phyloP scores from a whole-genome alignment of 2,329 filamentous ascomycete species.

The Penicillium capsulatum region DNA sequence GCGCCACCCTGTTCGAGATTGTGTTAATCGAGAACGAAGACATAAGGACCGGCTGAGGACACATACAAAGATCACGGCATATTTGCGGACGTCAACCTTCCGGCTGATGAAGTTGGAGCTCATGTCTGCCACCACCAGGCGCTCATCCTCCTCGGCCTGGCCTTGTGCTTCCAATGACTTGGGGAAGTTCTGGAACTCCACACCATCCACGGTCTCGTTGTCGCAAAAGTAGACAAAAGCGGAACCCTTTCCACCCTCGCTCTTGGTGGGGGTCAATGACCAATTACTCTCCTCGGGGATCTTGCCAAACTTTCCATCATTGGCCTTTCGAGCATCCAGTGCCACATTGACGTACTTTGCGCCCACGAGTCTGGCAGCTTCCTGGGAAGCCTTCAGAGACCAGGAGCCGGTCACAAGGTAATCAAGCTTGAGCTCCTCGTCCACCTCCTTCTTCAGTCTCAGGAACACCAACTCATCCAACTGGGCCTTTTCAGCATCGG shows the following conservation, averaged over 20 bases:
- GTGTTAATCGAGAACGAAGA: slow-evolving; percentile 12
- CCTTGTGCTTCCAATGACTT: slow-evolving; percentile 55
- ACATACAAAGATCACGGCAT: slow-evolving; percentile 75
- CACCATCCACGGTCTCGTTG: slow-evolving; percentile 76
- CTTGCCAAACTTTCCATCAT: slow-evolving; percentile 77
- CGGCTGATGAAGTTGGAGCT: slow-evolving; percentile 87
- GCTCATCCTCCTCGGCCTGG: slow-evolving; percentile 57
- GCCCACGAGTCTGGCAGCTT: slow-evolving; percentile 73
- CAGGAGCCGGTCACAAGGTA: slow-evolving; percentile 89
- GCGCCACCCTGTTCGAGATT: slow-evolving; percentile 56
- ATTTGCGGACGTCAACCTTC: slow-evolving; percentile 71
- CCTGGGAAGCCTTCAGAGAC: slow-evolving; percentile 83
- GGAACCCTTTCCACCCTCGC: slow-evolving; percentile 48
- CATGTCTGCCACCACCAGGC: slow-evolving; percentile 87
- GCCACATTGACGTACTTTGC: slow-evolving; percentile 72
- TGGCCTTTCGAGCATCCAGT: slow-evolving; percentile 59
- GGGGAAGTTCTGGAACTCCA: slow-evolving; percentile 78
- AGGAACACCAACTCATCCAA: slow-evolving; percentile 56
- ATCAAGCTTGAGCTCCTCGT: slow-evolving; percentile 72
- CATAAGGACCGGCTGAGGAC: neutral
- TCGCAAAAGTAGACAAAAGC: slow-evolving; percentile 85
- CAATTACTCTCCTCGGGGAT: slow-evolving; percentile 75
- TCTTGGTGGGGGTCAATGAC: slow-evolving; percentile 62
- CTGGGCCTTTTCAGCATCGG: slow-evolving; percentile 46
- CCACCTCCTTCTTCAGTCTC: slow-evolving; percentile 60